Percentiles rank a stretch among this genome's conserved stretches.
Evolutionary conservation across 2,329 filamentous ascomycete genomes (phyloP).

Genomic region (Fusarium robinianum): DNA sequence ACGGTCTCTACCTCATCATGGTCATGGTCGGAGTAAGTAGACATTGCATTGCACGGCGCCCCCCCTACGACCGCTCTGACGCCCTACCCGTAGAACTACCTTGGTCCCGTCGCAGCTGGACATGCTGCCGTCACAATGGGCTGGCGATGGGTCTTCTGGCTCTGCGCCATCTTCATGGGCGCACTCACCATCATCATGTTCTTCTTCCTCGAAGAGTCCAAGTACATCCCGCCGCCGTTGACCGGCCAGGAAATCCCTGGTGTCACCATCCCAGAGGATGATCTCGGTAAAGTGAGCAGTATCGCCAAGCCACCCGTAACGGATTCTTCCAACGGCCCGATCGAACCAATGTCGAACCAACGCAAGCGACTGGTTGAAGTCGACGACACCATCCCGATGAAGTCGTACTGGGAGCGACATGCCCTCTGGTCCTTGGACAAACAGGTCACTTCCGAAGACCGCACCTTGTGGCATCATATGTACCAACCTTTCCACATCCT

Average conservation of each 20-base stretch:
- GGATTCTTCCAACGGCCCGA: not conserved
- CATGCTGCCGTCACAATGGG: conserved; percentile 16
- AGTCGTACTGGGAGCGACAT: conserved; percentile 7
- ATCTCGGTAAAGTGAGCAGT: not conserved
- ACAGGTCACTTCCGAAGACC: not conserved
- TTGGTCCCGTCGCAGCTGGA: conserved; percentile 22
- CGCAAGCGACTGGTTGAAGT: not conserved
- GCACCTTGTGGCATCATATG: conserved; percentile 1
- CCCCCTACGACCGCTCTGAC: rapidly evolving
- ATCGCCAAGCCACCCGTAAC: not conserved
- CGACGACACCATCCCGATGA: conserved; percentile 8
- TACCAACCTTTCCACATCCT: conserved; percentile 12
- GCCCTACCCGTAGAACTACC: conserved; percentile 12
- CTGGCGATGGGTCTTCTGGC: conserved; percentile 17
- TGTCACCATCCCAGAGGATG: not conserved
- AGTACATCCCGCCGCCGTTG: conserved; percentile 3
- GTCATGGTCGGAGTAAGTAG: conserved; percentile 22
- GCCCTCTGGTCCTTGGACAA: conserved; percentile 9
- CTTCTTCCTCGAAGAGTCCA: conserved; percentile 15
- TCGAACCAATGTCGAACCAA: not conserved
- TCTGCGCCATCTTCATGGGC: conserved; percentile 12
- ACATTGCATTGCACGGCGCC: rapidly evolving
- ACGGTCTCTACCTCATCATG: conserved; percentile 29
- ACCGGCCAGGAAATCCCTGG: conserved; percentile 2
- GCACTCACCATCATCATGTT: conserved; percentile 5